Evolutionary conservation across 768 basidiomycete genomes (phyloP).

Genomic region (Mycena albidolilacea): DNA sequence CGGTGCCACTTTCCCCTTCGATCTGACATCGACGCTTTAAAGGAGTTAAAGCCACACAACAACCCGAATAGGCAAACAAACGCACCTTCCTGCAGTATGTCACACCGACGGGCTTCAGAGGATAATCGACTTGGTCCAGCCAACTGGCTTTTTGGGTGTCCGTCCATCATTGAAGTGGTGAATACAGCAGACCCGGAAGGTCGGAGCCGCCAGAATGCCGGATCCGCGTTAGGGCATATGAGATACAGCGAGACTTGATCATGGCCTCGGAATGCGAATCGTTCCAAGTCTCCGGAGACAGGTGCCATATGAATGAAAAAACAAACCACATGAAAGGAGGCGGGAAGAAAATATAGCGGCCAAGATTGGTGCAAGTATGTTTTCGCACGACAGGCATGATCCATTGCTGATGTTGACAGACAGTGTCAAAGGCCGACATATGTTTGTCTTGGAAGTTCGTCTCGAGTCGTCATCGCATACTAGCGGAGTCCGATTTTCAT

Average conservation of each 20-base stretch:
- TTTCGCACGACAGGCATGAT: conserved; percentile 13
- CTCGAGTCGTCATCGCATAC: conserved; percentile 8
- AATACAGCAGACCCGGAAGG: background rate
- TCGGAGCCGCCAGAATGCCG: conserved; percentile 33
- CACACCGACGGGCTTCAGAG: conserved; percentile 30
- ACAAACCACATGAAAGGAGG: background rate
- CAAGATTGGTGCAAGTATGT: conserved; percentile 5
- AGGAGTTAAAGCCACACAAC: conserved; percentile 4
- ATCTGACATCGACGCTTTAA: conserved; percentile 19
- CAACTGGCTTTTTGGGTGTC: conserved; percentile 34
- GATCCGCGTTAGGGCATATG: conserved; percentile 37
- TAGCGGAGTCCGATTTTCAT: conserved; percentile 33
- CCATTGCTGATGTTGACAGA: conserved; percentile 15
- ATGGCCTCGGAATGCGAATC: conserved; percentile 2
- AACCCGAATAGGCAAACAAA: conserved; percentile 26
- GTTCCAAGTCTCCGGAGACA: conserved; percentile 21
- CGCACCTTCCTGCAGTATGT: conserved; percentile 2
- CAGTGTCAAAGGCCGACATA: conserved; percentile 26
- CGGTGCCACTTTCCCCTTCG: conserved; percentile 27
- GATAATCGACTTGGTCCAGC: conserved; percentile 4
- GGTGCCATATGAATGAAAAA: conserved; percentile 13
- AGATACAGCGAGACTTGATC: conserved; percentile 32
- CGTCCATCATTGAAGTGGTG: conserved; percentile 8
- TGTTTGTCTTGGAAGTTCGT: conserved; percentile 15
- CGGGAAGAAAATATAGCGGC: background rate